Base-by-base conservation (phyloP, 768 basidiomycete species). In the Tricholoma furcatifolium region DNA sequence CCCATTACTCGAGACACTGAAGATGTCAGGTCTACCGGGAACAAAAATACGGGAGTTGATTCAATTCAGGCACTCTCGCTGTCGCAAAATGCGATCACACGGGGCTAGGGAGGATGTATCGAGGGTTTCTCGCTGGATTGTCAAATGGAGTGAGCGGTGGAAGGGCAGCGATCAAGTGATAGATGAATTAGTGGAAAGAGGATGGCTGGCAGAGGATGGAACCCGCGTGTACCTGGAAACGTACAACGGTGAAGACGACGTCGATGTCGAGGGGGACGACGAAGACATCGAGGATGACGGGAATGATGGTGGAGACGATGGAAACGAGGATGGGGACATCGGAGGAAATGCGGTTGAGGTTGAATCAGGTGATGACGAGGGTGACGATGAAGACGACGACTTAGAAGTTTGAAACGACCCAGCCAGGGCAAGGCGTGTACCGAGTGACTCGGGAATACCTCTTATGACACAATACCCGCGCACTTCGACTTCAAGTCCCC, bases 111-210 rank as follows among this genome's bases (percentile, higher is more conserved):
- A 6, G 50, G 42, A 47, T n/a, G 38, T 34, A 7, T 32, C 45
- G 32, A 50, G 42, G 4, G 47, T 57, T 6, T 55, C 58, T 18
- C 42, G 32, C 20, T 73, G 70, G 69, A 57, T 68, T 24, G 64
- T 73, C 9, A 61, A 63, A 45, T 73, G 68, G 73, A 68, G 58
- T 47, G 69, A 66, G 54, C 61, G 60, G 35, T 54, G 62, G 57
- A 69, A 62, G 18, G 68, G 71, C 10, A 57, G 50, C 23, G 79
- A 79, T 50, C 17, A 31, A 11, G 66, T 68, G 12, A 55, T 79
- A 8, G 74, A 77, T 54, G 55, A 52, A 17, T 62, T 81, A 27
- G 71, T 78, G 14, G 61, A 70, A 14, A 43, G 56, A 6, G 75
- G 77, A 15, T 70, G 65, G 51, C 60, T 62, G 62, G 58, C 62